Base-by-base conservation (phyloP, 2,329 filamentous ascomycete genomes). In the Fusarium solani-melongenae region DNA sequence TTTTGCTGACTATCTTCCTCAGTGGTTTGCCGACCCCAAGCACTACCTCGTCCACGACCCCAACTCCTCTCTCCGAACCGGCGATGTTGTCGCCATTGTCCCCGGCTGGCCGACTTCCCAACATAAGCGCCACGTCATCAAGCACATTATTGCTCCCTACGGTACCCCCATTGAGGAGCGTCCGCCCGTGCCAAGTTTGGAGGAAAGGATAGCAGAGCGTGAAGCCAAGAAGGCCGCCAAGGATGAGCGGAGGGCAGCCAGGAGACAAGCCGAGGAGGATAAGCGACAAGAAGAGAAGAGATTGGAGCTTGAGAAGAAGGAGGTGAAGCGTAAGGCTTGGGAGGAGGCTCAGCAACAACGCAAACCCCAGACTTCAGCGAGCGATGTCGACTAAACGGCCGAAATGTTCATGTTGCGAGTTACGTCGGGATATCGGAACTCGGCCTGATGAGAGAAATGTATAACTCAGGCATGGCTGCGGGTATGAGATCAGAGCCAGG, bases 31-130 rank as follows among this genome's bases (percentile, higher is more conserved):
- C 77, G 84, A 88, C 51, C 88, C 89, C 24, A 86, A 88, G 73
- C 88, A 90, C 74, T 88, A 92, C 80, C 89, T 96, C 33, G 93
- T 95, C 39, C 92, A 94, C 85, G 94, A 96, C 82, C 94, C 94
- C 31, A 90, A 90, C 81, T 89, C 91, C 75, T 94, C 92, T 29
- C 88, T 95, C 39, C 88, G 91, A 66, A 88, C 89, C 59, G 94
- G 94, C 79, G 94, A 96, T 81, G 89, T 96, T 4, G 90, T 96
- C 31, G 88, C 90, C 71, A 93, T 96, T 76, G 86, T 87, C 9
- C 87, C 90, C 6, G 91, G 91, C 65, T 91, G 88, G 88, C 89
- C 90, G 61, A 89, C 89, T 8, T 91, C 89, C 44, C 90, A 90
- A 71, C 84, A 86, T 71, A 94, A 95, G 76, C 89, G 90, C 29